These are phyloP conservation scores for Cladorrhinum samala DNA, from an alignment of 495 filamentous ascomycete genomes.

Conservation along the genomic window DNA sequence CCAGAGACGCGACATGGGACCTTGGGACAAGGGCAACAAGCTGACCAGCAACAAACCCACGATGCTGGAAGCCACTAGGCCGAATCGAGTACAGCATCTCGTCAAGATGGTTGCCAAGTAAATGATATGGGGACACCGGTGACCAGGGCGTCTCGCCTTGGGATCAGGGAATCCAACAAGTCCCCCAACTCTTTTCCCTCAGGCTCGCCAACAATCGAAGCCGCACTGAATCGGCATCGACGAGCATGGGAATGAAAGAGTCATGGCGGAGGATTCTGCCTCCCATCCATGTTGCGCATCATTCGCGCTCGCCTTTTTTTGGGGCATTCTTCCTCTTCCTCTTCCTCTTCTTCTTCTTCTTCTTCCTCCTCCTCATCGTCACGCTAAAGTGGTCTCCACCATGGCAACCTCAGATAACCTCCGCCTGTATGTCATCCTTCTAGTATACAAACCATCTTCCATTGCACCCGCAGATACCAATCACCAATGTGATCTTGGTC, in stretches of 20 bases:
- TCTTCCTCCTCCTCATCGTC: too few species aligned
- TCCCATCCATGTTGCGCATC: not conserved
- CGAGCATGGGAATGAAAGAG: not conserved
- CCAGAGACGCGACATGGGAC: not conserved
- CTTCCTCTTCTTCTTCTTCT: too few species aligned
- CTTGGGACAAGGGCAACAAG: not conserved
- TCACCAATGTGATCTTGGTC: too few species aligned
- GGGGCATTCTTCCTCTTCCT: too few species aligned
- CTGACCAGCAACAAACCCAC: conserved; percentile 10
- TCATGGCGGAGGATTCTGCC: not conserved
- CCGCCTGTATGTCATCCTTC: too few species aligned
- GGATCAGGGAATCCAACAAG: not conserved
- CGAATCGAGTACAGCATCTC: conserved; percentile 17
- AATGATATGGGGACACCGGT: conserved; percentile 21
- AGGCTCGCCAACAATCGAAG: too few species aligned
- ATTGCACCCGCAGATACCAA: too few species aligned
- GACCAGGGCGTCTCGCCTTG: conserved; percentile 16
- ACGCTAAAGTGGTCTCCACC: too few species aligned
- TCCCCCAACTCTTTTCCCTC: not conserved
- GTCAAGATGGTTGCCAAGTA: conserved; percentile 19
- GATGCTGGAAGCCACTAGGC: conserved; percentile 18
- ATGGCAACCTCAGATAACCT: too few species aligned
- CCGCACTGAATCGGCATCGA: not conserved
- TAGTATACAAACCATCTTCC: too few species aligned
- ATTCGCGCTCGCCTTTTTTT: not conserved